These are phyloP conservation scores for Mycena venus DNA, from an alignment of 768 basidiomycete genomes.

Conservation along the genomic window DNA sequence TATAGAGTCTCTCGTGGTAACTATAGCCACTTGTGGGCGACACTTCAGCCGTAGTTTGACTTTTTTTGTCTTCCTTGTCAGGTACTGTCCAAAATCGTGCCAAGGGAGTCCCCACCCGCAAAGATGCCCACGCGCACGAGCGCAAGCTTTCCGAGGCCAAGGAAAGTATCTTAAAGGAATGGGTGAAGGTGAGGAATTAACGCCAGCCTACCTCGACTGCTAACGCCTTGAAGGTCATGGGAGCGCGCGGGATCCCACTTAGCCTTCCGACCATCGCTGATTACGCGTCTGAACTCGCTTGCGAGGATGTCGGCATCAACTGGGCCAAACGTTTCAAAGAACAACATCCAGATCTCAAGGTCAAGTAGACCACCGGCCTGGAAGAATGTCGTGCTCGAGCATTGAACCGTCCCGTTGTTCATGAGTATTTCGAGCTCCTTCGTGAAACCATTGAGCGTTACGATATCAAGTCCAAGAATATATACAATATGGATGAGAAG, in stretches of 20 bases:
- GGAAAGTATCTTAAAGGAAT: slow-evolving; percentile 5
- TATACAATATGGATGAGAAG: slow-evolving; percentile 9
- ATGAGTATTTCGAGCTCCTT: slow-evolving; percentile 8
- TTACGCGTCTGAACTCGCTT: background rate
- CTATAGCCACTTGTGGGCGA: too few relatives aligned
- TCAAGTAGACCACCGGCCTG: slow-evolving; percentile 8
- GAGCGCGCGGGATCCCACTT: background rate
- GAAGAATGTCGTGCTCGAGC: slow-evolving; percentile 19
- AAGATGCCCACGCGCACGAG: background rate
- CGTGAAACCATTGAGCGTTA: slow-evolving; percentile 1
- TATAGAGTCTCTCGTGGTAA: background rate
- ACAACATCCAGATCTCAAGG: slow-evolving; percentile 15
- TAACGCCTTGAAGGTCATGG: slow-evolving; percentile 4
- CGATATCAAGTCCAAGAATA: slow-evolving; percentile 11
- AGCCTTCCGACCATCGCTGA: background rate
- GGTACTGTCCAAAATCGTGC: background rate
- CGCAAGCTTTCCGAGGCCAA: background rate
- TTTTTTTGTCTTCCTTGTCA: too few relatives aligned
- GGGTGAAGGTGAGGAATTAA: slow-evolving; percentile 6
- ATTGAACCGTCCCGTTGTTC: background rate
- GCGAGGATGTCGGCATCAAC: background rate
- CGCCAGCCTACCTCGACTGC: background rate
- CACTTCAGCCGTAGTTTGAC: too few relatives aligned
- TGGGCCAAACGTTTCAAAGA: slow-evolving; percentile 11
- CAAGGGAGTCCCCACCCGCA: background rate